Conservation (phyloP, 2,329 filamentous ascomycete genomes). For the Neoarthrinium moseri region DNA sequence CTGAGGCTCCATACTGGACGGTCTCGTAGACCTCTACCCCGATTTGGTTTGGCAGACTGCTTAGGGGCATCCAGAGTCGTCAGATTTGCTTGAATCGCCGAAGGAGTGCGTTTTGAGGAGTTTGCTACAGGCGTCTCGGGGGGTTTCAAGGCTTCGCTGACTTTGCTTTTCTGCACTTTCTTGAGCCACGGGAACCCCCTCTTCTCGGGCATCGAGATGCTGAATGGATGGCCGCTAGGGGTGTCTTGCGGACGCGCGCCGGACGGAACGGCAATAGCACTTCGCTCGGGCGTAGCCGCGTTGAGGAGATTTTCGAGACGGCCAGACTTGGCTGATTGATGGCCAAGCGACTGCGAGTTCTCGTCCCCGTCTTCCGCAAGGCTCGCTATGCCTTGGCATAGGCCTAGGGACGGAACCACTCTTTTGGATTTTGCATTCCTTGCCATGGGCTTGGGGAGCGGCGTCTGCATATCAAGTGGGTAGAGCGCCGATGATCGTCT, state of each 20-base stretch:
- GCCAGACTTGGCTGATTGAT: constrained; percentile 5
- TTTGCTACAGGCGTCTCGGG: constrained; percentile 7
- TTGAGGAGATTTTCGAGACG: constrained; percentile 22
- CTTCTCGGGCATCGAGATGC: constrained; percentile 32
- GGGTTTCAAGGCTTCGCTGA: constrained; percentile 7
- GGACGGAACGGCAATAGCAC: constrained; percentile 5
- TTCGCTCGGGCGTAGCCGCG: constrained; percentile 14
- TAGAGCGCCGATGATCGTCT: constrained; percentile 7
- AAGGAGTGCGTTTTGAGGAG: constrained; percentile 7
- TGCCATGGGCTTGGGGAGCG: constrained; percentile 3
- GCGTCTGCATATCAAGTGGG: neutral
- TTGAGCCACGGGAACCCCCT: constrained; percentile 39
- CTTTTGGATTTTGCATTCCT: too few relatives aligned
- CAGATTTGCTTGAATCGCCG: constrained; percentile 11
- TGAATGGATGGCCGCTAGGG: constrained; percentile 4
- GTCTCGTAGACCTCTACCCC: constrained; percentile 47
- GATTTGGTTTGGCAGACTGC: neutral
- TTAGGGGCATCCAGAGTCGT: constrained; percentile 9
- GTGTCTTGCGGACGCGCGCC: constrained; percentile 2
- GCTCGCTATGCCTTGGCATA: constrained; percentile 16
- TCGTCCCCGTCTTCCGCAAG: constrained; percentile 23
- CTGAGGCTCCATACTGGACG: constrained; percentile 57
- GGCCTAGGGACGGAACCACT: constrained; percentile 7
- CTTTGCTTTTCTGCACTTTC: constrained; percentile 20
- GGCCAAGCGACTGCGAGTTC: neutral